These are phyloP conservation scores for Alternaria angustiovoidea DNA, from an alignment of 2,329 filamentous ascomycete species.

Conservation along the genomic window DNA sequence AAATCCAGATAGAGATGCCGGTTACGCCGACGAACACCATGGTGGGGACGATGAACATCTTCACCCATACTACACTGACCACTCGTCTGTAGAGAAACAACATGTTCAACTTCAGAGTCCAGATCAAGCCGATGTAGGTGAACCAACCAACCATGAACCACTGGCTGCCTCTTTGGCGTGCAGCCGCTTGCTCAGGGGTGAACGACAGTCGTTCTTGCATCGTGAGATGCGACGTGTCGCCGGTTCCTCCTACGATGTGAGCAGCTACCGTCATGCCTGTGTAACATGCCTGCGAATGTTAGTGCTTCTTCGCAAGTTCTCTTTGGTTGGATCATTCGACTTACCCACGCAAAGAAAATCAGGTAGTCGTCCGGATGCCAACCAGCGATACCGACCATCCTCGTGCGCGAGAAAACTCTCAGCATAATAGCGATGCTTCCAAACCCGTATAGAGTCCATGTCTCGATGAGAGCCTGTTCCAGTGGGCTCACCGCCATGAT, in stretches of 20 bases:
- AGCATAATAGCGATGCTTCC: constrained; percentile 31
- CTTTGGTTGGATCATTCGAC: neutral
- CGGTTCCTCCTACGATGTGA: constrained; percentile 39
- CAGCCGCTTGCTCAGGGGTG: constrained; percentile 32
- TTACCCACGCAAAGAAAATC: constrained; percentile 42
- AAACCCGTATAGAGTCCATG: constrained; percentile 50
- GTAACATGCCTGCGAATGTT: constrained; percentile 19
- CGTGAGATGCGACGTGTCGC: constrained; percentile 43
- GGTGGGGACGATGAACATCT: constrained; percentile 49
- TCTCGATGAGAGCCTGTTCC: constrained; percentile 30
- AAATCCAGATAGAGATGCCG: constrained; percentile 30
- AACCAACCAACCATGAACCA: constrained; percentile 33
- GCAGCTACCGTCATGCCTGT: constrained; percentile 30
- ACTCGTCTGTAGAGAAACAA: constrained; percentile 52
- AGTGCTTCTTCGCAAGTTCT: neutral
- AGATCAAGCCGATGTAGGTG: constrained; percentile 50
- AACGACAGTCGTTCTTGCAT: constrained; percentile 44
- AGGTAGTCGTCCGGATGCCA: constrained; percentile 50
- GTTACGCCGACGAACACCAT: constrained; percentile 44
- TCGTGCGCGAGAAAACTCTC: constrained; percentile 39
- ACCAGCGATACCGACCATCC: constrained; percentile 44
- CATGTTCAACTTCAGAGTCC: constrained; percentile 55
- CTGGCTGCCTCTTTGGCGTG: constrained; percentile 47
- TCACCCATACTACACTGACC: constrained; percentile 47
- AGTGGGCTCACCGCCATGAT: constrained; percentile 17